phyloP scores from a whole-genome alignment of 2,329 filamentous ascomycete species.

The Chaetothyriales sp. region DNA sequence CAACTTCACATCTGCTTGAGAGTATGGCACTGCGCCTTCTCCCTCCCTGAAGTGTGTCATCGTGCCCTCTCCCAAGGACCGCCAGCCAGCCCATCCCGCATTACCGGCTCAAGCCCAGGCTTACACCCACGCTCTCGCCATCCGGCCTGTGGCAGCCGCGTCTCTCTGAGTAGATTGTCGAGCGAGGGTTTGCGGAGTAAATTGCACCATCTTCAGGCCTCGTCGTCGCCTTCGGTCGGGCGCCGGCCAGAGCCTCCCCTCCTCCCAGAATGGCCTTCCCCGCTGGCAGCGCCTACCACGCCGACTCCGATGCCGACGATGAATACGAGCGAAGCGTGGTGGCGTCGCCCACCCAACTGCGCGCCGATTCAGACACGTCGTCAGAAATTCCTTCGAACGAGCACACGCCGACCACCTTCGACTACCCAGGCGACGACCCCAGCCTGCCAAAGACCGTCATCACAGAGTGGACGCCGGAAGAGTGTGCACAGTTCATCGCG shows the following conservation, averaged over 20 bases:
- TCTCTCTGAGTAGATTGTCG: background rate
- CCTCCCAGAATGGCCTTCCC: conserved; percentile 29
- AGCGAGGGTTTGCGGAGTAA: background rate
- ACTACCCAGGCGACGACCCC: conserved; percentile 37
- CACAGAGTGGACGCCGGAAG: conserved; percentile 56
- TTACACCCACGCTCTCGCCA: background rate
- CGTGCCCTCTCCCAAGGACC: background rate
- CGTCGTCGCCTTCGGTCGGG: background rate
- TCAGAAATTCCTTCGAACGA: conserved; percentile 46
- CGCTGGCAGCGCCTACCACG: conserved; percentile 37
- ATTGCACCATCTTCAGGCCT: background rate
- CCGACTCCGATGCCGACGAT: conserved; percentile 52
- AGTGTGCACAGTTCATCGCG: conserved; percentile 79
- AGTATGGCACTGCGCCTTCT: background rate
- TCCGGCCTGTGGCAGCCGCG: too few relatives aligned
- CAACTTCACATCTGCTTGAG: background rate
- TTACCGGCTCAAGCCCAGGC: background rate
- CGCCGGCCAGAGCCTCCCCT: background rate
- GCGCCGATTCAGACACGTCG: conserved; percentile 44
- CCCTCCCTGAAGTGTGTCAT: background rate
- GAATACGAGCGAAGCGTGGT: conserved; percentile 50
- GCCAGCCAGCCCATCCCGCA: too few relatives aligned
- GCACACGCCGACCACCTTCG: conserved; percentile 50
- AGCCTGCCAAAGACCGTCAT: conserved; percentile 44
- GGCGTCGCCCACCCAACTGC: conserved; percentile 40